Evolutionary conservation across 73 alveolate genomes (phyloP).

Genomic region (Diophrys sp.): DNA sequence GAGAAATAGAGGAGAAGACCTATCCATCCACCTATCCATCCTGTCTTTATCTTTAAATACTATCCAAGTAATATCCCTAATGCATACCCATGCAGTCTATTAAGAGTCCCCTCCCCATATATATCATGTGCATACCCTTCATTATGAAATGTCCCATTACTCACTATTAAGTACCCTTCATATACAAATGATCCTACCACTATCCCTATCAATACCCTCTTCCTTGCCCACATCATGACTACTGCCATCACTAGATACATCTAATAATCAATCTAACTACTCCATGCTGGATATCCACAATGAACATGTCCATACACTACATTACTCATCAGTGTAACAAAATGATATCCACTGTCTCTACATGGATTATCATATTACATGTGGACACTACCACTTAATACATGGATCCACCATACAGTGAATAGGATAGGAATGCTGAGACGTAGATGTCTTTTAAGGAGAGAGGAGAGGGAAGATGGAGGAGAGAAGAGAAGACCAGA

Average conservation of each 20-base stretch:
- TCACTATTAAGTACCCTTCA: not conserved
- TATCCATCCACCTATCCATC: too few relatives aligned
- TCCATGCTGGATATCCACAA: not conserved
- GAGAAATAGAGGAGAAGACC: not conserved
- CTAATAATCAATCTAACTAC: not conserved
- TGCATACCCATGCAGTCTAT: not conserved
- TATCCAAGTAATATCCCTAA: not conserved
- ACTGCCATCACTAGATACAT: not conserved
- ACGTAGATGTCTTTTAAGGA: not conserved
- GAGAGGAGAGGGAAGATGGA: too few relatives aligned
- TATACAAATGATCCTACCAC: not conserved
- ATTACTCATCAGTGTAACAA: not conserved
- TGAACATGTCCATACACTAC: not conserved
- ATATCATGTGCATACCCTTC: not conserved
- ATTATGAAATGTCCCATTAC: not conserved
- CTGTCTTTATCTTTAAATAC: too few relatives aligned
- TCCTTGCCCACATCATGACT: not conserved
- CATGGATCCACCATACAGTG: not conserved
- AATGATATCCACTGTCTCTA: not conserved
- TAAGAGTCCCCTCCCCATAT: not conserved
- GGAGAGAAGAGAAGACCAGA: not conserved
- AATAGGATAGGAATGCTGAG: not conserved
- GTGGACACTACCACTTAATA: not conserved
- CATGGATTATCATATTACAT: not conserved
- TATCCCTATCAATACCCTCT: not conserved